Evolutionary conservation across 495 filamentous ascomycete species (phyloP).

Genomic region (Penicillium ochrochloron): DNA sequence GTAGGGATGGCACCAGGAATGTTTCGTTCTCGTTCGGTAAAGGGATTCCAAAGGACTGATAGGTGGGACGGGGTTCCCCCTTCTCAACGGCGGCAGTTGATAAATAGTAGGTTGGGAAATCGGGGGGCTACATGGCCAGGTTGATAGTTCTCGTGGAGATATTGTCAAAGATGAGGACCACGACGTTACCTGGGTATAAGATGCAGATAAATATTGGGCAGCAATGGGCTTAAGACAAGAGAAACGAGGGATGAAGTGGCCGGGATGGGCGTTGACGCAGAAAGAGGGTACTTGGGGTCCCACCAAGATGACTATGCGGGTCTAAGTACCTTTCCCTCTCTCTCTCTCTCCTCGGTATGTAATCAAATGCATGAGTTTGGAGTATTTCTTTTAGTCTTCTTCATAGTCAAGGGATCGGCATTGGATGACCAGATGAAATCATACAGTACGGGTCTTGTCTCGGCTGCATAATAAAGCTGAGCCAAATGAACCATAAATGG

Average conservation of each 20-base stretch:
- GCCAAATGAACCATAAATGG: background rate
- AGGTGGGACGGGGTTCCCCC: conserved; percentile 4
- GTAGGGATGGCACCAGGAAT: conserved; percentile 41
- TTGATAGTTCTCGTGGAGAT: background rate
- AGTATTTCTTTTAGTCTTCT: background rate
- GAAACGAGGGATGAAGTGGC: conserved; percentile 37
- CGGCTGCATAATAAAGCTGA: conserved; percentile 1
- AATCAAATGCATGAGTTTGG: conserved; percentile 6
- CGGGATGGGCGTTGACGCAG: conserved; percentile 13
- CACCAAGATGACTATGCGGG: conserved; percentile 28
- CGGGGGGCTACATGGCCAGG: conserved; percentile 29
- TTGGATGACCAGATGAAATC: conserved; percentile 29
- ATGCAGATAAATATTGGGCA: conserved; percentile 28
- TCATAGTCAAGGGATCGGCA: conserved; percentile 30
- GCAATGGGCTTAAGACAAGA: conserved; percentile 30
- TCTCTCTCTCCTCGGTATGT: conserved; percentile 27
- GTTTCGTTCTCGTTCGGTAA: conserved; percentile 31
- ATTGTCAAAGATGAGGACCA: background rate
- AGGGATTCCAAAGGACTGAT: conserved; percentile 4
- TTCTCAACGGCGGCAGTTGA: conserved; percentile 10
- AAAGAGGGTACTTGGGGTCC: conserved; percentile 27
- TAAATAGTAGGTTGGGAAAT: conserved; percentile 7
- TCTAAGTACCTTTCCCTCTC: conserved; percentile 20
- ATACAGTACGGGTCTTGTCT: conserved; percentile 5
- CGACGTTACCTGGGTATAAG: background rate